phyloP scores from a whole-genome alignment of 768 basidiomycete genomes.

The Mycena latifolia region DNA sequence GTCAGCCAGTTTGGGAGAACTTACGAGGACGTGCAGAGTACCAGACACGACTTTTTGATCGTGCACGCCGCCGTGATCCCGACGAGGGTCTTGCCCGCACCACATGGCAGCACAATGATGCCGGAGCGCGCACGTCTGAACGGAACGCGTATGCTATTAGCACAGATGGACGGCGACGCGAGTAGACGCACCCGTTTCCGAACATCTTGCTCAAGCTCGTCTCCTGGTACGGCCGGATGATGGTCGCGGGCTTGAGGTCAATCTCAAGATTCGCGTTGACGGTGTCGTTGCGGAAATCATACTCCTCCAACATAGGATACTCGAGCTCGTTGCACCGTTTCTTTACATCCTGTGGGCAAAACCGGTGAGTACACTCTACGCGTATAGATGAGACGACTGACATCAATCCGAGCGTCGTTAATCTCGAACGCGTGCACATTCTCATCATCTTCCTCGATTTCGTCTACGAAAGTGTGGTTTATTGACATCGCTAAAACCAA shows the following conservation, averaged over 20 bases:
- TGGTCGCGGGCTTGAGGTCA: slow-evolving; percentile 97
- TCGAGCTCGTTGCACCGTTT: slow-evolving; percentile 97
- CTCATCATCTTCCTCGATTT: slow-evolving; percentile 98
- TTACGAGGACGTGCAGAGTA: slow-evolving; percentile 97
- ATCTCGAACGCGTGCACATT: slow-evolving; percentile 98
- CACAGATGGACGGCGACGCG: slow-evolving; percentile 20
- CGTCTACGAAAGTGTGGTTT: slow-evolving; percentile 65
- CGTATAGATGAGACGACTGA: slow-evolving; percentile 47
- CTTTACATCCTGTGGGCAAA: slow-evolving; percentile 82
- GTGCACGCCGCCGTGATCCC: slow-evolving; percentile 99
- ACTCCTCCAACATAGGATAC: slow-evolving; percentile 98
- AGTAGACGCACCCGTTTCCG: slow-evolving; percentile 85
- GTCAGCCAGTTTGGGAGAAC: slow-evolving; percentile 45
- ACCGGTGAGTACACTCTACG: background rate
- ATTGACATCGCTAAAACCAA: background rate
- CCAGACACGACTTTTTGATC: slow-evolving; percentile 98
- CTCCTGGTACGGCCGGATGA: slow-evolving; percentile 98
- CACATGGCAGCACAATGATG: slow-evolving; percentile 98
- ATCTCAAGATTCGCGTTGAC: slow-evolving; percentile 98
- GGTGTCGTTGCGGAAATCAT: slow-evolving; percentile 98
- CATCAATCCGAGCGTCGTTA: slow-evolving; percentile 93
- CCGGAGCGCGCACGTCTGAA: slow-evolving; percentile 94
- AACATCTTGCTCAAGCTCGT: slow-evolving; percentile 99
- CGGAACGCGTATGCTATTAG: slow-evolving; percentile 19
- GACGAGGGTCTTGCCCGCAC: slow-evolving; percentile 98